Evolutionary conservation across 2,329 filamentous ascomycete species (phyloP).

Genomic region (Eurotiales sp.): DNA sequence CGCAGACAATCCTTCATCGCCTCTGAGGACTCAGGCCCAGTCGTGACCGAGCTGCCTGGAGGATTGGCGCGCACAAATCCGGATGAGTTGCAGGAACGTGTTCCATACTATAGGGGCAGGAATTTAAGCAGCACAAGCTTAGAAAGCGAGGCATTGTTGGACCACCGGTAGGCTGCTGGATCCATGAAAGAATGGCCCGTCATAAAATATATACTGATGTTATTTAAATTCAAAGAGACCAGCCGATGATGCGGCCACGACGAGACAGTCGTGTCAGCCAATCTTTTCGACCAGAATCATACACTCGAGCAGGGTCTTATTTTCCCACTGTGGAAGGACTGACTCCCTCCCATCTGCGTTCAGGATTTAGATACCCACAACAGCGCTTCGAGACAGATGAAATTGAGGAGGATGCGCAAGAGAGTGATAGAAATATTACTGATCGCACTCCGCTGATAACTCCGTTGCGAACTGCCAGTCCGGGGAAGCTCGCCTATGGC

Average conservation of each 20-base stretch:
- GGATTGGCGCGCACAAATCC: slow-evolving; percentile 28
- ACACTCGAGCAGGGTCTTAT: slow-evolving; percentile 12
- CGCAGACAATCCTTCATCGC: slow-evolving; percentile 78
- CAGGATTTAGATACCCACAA: slow-evolving; percentile 3
- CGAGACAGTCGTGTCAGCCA: slow-evolving; percentile 48
- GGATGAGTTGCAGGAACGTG: slow-evolving; percentile 33
- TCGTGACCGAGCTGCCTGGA: slow-evolving; percentile 27
- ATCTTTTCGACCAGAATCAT: slow-evolving; percentile 32
- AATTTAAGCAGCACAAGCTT: slow-evolving; percentile 80
- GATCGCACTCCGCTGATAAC: slow-evolving; percentile 56
- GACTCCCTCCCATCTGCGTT: slow-evolving; percentile 10
- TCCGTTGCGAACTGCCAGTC: slow-evolving; percentile 28
- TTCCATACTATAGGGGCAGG: slow-evolving; percentile 53
- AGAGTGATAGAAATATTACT: slow-evolving; percentile 31
- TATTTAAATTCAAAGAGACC: slow-evolving; percentile 30
- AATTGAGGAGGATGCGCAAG: slow-evolving; percentile 26
- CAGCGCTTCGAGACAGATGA: slow-evolving; percentile 11
- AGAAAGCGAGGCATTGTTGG: slow-evolving; percentile 81
- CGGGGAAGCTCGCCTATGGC: slow-evolving; percentile 30
- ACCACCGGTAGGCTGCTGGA: slow-evolving; percentile 64
- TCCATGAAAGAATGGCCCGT: neutral
- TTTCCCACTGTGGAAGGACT: slow-evolving; percentile 10
- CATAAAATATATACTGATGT: neutral
- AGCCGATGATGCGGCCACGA: slow-evolving; percentile 60
- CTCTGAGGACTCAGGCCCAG: slow-evolving; percentile 50